Evolutionary conservation across 2,329 filamentous ascomycete species (phyloP).

Genomic region (Scytalidium sp.): DNA sequence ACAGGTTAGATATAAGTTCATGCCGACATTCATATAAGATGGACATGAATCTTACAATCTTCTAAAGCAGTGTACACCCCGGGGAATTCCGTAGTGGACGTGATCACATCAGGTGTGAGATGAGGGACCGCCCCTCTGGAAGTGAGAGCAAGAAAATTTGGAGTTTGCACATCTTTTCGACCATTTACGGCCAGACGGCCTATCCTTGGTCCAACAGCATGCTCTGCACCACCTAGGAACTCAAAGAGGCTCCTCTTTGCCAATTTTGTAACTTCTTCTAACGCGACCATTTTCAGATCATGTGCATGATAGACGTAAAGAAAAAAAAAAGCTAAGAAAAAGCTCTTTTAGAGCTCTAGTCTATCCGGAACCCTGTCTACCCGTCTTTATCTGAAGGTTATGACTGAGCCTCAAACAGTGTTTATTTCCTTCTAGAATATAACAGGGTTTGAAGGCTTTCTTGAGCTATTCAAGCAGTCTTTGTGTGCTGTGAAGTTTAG

Average conservation of each 20-base stretch:
- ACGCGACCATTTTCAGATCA: slow-evolving; percentile 6
- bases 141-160: slow-evolving; percentile 74
- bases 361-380: no score
- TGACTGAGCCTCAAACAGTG: no score
- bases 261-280: slow-evolving; percentile 8
- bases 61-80: slow-evolving; percentile 82
- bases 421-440: no score
- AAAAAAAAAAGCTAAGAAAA: not conserved
- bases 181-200: slow-evolving; percentile 52
- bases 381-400: not conserved
- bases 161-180: slow-evolving; percentile 71
- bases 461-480: not conserved
- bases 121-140: slow-evolving; percentile 87
- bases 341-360: no score
- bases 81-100: slow-evolving; percentile 59
- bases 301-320: no score
- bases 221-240: slow-evolving; percentile 15
- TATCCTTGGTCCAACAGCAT: slow-evolving; percentile 18
- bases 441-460: no score
- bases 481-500: not conserved
- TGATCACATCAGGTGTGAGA: slow-evolving; percentile 79
- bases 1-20: slow-evolving; percentile 5
- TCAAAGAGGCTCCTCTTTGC: slow-evolving; percentile 17
- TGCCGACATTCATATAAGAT: not conserved
- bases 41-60: slow-evolving; percentile 68